A percentile compares a stretch with the other conserved stretches of the same genome.
These are phyloP conservation scores for Hypoxylon rubiginosum DNA, from an alignment of 2,329 filamentous ascomycete genomes.

Conservation along the genomic window DNA sequence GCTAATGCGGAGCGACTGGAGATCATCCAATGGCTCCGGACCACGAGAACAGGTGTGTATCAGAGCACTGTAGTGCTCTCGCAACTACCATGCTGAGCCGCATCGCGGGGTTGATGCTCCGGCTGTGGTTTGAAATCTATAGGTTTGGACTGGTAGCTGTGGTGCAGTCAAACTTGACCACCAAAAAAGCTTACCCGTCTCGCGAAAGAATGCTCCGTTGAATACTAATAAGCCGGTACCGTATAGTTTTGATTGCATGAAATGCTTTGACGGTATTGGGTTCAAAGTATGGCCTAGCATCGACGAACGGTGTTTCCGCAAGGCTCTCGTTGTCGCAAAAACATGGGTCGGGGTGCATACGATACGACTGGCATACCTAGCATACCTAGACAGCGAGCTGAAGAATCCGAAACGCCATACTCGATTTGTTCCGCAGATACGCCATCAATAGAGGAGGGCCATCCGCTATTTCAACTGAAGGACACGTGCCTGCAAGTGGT, in stretches of 20 bases:
- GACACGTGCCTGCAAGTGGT: conserved; percentile 38
- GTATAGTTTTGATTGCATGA: conserved; percentile 6
- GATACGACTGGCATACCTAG: conserved; percentile 34
- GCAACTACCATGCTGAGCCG: conserved; percentile 28
- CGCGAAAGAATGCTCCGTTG: neutral
- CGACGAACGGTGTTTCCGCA: conserved; percentile 4
- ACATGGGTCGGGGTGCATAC: conserved; percentile 43
- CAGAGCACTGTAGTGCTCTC: conserved; percentile 40
- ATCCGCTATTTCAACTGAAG: conserved; percentile 37
- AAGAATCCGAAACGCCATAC: conserved; percentile 39
- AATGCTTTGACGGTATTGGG: conserved; percentile 13
- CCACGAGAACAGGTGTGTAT: conserved; percentile 34
- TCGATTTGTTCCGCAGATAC: conserved; percentile 39
- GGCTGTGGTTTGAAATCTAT: neutral
- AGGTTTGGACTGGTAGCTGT: neutral
- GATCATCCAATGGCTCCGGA: conserved; percentile 32
- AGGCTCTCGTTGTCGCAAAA: conserved; percentile 21
- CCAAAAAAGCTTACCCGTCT: neutral
- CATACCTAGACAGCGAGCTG: conserved; percentile 18
- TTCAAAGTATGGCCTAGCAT: conserved; percentile 21
- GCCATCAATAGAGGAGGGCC: conserved; percentile 36
- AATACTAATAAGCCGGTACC: neutral
- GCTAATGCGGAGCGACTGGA: conserved; percentile 31
- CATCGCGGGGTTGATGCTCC: conserved; percentile 19
- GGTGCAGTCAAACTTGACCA: conserved; percentile 1